A percentile compares a stretch with the other conserved stretches of the same genome.
These are phyloP conservation scores for Phlyctochytrium bullatum DNA, from an alignment of 192 early-diverging fungal genomes.

Conservation along the genomic window DNA sequence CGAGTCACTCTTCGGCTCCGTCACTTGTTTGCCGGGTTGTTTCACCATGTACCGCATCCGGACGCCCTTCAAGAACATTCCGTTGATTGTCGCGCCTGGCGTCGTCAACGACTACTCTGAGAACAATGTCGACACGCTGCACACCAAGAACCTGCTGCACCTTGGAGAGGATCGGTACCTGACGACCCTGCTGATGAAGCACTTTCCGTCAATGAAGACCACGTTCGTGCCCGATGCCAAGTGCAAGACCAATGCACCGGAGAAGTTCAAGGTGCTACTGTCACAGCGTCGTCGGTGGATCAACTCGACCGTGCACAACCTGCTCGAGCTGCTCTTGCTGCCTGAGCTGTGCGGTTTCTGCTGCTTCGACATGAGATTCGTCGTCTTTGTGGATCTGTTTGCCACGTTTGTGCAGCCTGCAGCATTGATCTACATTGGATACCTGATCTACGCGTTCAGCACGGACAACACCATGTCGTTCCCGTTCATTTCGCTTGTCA, in stretches of 20 bases:
- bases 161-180: slow-evolving; percentile 97
- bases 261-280: slow-evolving; percentile 81
- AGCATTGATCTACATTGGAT: slow-evolving; percentile 53
- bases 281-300: slow-evolving; percentile 99
- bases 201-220: slow-evolving; percentile 93
- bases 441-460: slow-evolving; percentile 73
- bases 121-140: slow-evolving; percentile 90
- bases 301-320: slow-evolving; percentile 97
- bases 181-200: slow-evolving; percentile 95
- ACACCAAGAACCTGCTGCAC: slow-evolving; percentile 95
- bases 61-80: slow-evolving; percentile 67
- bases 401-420: slow-evolving; percentile 76
- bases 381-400: slow-evolving; percentile 91
- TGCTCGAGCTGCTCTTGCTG: slow-evolving; percentile 83
- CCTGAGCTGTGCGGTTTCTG: slow-evolving; percentile 92
- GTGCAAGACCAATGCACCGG: slow-evolving; percentile 88
- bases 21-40: slow-evolving; percentile 81
- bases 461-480: slow-evolving; percentile 47
- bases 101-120: slow-evolving; percentile 87
- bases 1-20: slow-evolving; percentile 62
- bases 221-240: slow-evolving; percentile 89
- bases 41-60: slow-evolving; percentile 99
- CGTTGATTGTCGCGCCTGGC: slow-evolving; percentile 76
- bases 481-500: slow-evolving; percentile 74
- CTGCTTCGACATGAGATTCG: slow-evolving; percentile 97